Base-by-base conservation (phyloP, 306 rosid species). In the Casuarina cunninghamiana region DNA sequence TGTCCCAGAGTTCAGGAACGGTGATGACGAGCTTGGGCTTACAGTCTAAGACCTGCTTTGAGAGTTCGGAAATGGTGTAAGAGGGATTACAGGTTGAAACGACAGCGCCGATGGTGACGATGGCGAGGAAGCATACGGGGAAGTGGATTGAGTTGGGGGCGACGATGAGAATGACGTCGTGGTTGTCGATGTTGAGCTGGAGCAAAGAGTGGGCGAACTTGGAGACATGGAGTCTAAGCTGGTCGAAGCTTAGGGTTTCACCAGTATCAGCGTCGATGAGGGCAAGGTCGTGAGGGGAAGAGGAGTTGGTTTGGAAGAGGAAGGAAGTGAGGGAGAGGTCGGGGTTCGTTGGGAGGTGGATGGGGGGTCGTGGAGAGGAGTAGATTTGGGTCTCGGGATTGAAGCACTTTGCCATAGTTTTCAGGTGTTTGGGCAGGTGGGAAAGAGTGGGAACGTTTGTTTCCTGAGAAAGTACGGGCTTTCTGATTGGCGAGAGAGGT, bases 271-370 rank as follows among this genome's bases (percentile, higher is more conserved):
- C 74, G 11, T 86, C 87, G 62, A 55, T 42, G 37, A 88, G 82
- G 19, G 90, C 88, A 51, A 80, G 68, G 41, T 12, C 39, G 77
- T 82, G 42, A 3, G 81, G 66, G 70, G 0, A 66, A 13, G 86
- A 73, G 13, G 84, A 61, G 46, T 87, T 45, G 71, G 63, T 73
- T 39, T 70, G 79, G 81, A 88, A 86, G 77, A 88, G 89, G 79
- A 90, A 90, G 8, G 92, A 51, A 21, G 88, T 53, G 37, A 86
- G 78, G 39, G 88, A 88, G 84, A 84, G 88, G 49, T 68, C 63
- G 39, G 81, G 78, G 9, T 88, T 69, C 7, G 72, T 7, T 17
- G 89, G 94, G 53, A 90, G 63, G 50, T 79, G 69, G 42, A 85
- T 44, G 13, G 84, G 82, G 11, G 87, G 88, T 9, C 88, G 76